A percentile compares a stretch with the other conserved stretches of the same genome.
These are phyloP conservation scores for Chrysoporthe cubensis DNA, from an alignment of 2,329 filamentous ascomycete genomes.

Conservation along the genomic window DNA sequence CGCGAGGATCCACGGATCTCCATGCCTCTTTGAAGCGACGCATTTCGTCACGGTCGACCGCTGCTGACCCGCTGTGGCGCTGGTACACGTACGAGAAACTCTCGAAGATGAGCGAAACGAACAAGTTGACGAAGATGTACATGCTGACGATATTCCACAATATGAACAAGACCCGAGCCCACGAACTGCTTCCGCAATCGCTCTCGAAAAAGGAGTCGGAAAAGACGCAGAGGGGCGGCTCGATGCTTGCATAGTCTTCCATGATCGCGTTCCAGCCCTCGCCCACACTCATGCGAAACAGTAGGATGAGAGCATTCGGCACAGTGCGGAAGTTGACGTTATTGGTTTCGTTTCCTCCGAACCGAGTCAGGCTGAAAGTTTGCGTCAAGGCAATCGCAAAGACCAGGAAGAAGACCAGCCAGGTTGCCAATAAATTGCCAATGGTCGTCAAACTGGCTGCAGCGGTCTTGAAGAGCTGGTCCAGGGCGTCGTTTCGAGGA, in stretches of 20 bases:
- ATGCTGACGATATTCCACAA: constrained; percentile 99
- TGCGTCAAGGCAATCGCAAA: constrained; percentile 97
- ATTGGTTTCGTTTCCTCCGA: constrained; percentile 70
- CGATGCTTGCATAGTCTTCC: constrained; percentile 88
- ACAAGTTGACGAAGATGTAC: constrained; percentile 99
- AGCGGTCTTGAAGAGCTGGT: constrained; percentile 98
- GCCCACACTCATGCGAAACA: constrained; percentile 91
- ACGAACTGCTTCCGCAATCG: constrained; percentile 89
- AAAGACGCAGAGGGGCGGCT: constrained; percentile 79
- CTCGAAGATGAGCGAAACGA: constrained; percentile 98
- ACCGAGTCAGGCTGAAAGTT: constrained; percentile 91
- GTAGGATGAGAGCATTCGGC: constrained; percentile 87
- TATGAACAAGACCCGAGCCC: constrained; percentile 89
- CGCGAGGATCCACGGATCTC: constrained; percentile 91
- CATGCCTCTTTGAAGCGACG: constrained; percentile 97
- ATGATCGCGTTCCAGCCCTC: constrained; percentile 97
- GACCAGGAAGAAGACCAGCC: constrained; percentile 95
- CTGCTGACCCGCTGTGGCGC: constrained; percentile 87
- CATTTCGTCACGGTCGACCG: constrained; percentile 90
- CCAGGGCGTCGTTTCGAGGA: constrained; percentile 92
- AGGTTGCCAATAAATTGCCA: constrained; percentile 89
- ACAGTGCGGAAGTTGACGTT: constrained; percentile 94
- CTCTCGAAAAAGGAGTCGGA: constrained; percentile 76
- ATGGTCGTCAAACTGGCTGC: constrained; percentile 92
- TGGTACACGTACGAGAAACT: constrained; percentile 99